phyloP scores from a whole-genome alignment of 768 basidiomycete genomes.

The Tephrocybe rancida region DNA sequence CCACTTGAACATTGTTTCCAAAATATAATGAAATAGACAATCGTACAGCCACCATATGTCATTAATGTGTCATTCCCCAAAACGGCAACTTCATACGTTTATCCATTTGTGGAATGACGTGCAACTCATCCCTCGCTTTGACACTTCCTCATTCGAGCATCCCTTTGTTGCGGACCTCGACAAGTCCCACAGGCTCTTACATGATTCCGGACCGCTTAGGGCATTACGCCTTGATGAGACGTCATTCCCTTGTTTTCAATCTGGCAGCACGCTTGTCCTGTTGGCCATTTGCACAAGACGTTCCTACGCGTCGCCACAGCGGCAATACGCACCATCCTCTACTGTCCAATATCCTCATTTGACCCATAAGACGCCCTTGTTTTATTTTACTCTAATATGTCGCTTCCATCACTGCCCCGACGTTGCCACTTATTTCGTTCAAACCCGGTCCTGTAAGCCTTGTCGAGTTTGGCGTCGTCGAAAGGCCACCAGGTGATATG shows the following conservation, averaged over 20 bases:
- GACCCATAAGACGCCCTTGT: slow-evolving; percentile 24
- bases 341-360: slow-evolving; percentile 7
- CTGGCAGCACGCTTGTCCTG: slow-evolving; percentile 25
- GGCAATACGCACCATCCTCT: background rate
- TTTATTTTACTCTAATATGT: slow-evolving; percentile 29
- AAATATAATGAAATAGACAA: background rate
- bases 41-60: slow-evolving; percentile 14
- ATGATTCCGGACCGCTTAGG: background rate
- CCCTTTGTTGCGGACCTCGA: slow-evolving; percentile 23
- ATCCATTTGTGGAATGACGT: slow-evolving; percentile 18
- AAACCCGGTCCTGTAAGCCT: slow-evolving; percentile 9
- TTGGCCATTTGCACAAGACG: slow-evolving; percentile 11
- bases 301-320: slow-evolving; percentile 13
- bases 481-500: slow-evolving; percentile 27
- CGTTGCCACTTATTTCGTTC: slow-evolving; percentile 15
- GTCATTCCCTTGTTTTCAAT: slow-evolving; percentile 29
- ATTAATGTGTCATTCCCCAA: slow-evolving; percentile 10
- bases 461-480: background rate
- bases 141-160: slow-evolving; percentile 26
- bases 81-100: slow-evolving; percentile 21
- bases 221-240: background rate
- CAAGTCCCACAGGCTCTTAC: background rate
- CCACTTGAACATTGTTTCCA: background rate
- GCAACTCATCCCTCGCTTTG: slow-evolving; percentile 4
- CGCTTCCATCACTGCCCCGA: background rate